These are phyloP conservation scores for Coemansia sp. DNA, from an alignment of 371 early-diverging fungal species.

Conservation along the genomic window DNA sequence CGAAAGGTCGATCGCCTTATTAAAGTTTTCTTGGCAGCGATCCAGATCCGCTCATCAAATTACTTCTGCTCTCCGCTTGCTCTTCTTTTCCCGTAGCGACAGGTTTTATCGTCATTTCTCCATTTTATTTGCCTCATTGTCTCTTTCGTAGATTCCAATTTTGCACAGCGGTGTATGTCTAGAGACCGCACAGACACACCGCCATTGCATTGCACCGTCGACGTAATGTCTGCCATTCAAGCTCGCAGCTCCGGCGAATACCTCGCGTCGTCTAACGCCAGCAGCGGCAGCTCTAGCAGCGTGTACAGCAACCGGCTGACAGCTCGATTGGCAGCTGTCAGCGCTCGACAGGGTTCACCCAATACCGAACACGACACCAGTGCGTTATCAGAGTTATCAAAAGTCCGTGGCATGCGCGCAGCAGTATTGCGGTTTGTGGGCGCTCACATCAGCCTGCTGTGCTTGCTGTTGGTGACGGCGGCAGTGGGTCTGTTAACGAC, in stretches of 20 bases:
- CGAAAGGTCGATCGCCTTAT: too few relatives aligned
- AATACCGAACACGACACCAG: neutral
- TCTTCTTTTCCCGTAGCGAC: too few relatives aligned
- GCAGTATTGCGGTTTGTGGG: neutral
- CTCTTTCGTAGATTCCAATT: neutral
- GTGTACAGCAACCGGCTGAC: slow-evolving; percentile 9
- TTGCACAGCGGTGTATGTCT: slow-evolving; percentile 10
- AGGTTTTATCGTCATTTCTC: neutral
- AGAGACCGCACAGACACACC: neutral
- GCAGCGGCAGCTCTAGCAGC: slow-evolving; percentile 7
- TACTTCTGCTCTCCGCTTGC: too few relatives aligned
- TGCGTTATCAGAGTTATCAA: too few relatives aligned
- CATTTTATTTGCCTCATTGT: neutral
- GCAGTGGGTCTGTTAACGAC: slow-evolving; percentile 24
- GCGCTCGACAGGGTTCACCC: neutral
- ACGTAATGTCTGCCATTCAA: slow-evolving; percentile 22
- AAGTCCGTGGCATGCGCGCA: neutral
- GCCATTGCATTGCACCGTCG: slow-evolving; percentile 30
- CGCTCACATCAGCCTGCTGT: slow-evolving; percentile 1
- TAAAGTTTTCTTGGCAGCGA: too few relatives aligned
- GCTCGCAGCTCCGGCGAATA: neutral
- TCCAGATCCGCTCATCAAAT: too few relatives aligned
- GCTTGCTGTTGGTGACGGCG: slow-evolving; percentile 16
- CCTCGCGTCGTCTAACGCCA: neutral
- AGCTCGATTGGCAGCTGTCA: neutral